Evolutionary conservation across 805 yeast genomes (phyloP).

Genomic region (Candida maltosa): DNA sequence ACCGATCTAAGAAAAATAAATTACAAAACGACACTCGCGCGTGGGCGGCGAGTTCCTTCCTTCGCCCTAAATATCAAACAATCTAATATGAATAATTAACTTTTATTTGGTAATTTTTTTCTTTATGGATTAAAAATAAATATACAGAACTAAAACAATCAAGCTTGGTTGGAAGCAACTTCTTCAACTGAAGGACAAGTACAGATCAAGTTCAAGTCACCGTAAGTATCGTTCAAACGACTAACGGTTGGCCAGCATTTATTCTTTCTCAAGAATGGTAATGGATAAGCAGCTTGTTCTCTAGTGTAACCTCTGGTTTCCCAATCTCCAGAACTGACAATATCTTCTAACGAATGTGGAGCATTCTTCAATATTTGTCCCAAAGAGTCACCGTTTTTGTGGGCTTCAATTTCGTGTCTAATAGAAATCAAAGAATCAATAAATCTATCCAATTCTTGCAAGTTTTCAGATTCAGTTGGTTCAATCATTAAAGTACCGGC

Average conservation of each 20-base stretch:
- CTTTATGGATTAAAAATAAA: too few relatives aligned
- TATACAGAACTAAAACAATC: too few relatives aligned
- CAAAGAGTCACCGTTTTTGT: constrained; percentile 60
- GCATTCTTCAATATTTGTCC: constrained; percentile 81
- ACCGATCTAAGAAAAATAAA: too few relatives aligned
- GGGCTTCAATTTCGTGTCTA: constrained; percentile 74
- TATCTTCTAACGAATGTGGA: constrained; percentile 85
- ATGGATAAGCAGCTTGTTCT: constrained; percentile 90
- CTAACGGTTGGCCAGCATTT: constrained; percentile 97
- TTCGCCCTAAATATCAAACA: too few relatives aligned
- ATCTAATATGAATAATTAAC: too few relatives aligned
- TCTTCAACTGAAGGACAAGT: constrained; percentile 89
- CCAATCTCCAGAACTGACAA: constrained; percentile 74
- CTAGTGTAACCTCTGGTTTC: constrained; percentile 81
- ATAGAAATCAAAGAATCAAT: constrained; percentile 83
- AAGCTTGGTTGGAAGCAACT: too few relatives aligned
- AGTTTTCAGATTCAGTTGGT: constrained; percentile 93
- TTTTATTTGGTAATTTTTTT: too few relatives aligned
- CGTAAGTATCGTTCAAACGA: constrained; percentile 90
- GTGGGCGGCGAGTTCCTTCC: too few relatives aligned
- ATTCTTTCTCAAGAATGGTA: constrained; percentile 63
- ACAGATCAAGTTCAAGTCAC: constrained; percentile 89
- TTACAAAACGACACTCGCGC: too few relatives aligned
- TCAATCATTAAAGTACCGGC: constrained; percentile 97
- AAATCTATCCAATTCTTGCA: constrained; percentile 86